phyloP scores from a whole-genome alignment of 768 basidiomycete species.

The Lactifluus subvellereus region DNA sequence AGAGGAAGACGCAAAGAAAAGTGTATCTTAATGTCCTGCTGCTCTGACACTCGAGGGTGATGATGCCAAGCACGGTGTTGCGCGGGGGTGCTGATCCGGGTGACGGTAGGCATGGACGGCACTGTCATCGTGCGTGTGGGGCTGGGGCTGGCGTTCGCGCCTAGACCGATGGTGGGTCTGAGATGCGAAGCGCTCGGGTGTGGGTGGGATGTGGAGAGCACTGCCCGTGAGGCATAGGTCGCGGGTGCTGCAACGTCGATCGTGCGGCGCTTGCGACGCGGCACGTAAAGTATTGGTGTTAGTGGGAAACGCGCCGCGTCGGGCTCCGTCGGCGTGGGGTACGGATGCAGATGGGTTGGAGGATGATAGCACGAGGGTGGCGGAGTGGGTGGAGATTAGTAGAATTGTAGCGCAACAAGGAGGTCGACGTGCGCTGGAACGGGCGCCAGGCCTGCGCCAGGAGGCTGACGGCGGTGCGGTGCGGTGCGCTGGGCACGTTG shows the following conservation, averaged over 20 bases:
- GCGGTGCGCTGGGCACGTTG: conserved; percentile 31
- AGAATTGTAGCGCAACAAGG: conserved; percentile 9
- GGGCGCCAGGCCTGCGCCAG: conserved; percentile 25
- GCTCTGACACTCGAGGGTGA: background rate
- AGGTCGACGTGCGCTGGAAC: conserved; percentile 7
- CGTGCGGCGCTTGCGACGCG: conserved; percentile 14
- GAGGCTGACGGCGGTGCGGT: conserved; percentile 29
- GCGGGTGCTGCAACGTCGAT: background rate
- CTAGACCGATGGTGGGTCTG: background rate
- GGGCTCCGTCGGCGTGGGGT: background rate
- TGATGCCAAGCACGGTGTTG: background rate
- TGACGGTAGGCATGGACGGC: background rate
- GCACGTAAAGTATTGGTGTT: background rate
- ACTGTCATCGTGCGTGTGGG: background rate
- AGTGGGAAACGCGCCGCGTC: too few relatives aligned
- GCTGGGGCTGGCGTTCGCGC: background rate
- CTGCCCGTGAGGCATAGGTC: background rate
- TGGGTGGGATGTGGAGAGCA: background rate
- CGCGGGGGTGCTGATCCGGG: too few relatives aligned
- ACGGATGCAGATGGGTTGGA: background rate
- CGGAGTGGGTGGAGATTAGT: background rate
- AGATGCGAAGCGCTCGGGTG: background rate
- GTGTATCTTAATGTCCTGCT: background rate
- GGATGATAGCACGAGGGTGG: background rate
- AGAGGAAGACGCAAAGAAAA: background rate